Conservation (phyloP, 2,329 filamentous ascomycete species). For the Neofusicoccum sp. region DNA sequence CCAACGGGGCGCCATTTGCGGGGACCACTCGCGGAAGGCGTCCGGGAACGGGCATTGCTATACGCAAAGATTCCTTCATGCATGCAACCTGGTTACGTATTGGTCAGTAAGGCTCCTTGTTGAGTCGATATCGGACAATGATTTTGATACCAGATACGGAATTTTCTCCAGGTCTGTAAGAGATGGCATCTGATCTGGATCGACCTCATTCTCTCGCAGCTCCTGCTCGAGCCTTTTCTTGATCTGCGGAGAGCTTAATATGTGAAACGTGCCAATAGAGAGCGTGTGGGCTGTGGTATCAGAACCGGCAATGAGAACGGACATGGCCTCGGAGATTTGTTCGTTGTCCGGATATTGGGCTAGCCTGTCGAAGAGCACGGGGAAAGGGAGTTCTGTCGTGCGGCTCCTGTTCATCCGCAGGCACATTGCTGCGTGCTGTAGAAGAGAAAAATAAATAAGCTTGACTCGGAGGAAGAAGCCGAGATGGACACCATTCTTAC, state of each 20-base stretch:
- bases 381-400: not conserved
- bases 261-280: not conserved
- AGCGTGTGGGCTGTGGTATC: not conserved
- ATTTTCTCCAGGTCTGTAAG: not conserved
- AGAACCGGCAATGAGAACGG: not conserved
- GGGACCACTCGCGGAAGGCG: not conserved
- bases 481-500: not conserved
- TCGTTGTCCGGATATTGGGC: not conserved
- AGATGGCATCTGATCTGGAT: not conserved
- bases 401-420: not conserved
- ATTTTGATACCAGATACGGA: not conserved
- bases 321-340: not conserved
- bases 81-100: not conserved
- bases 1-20: not conserved
- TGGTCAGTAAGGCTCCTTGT: not conserved
- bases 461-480: too few species aligned
- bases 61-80: not conserved
- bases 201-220: not conserved
- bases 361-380: not conserved
- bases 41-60: not conserved
- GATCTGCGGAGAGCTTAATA: not conserved
- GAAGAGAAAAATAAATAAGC: too few species aligned
- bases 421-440: not conserved
- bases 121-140: too few species aligned
- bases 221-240: not conserved